These are phyloP conservation scores for Avena sativa DNA, from an alignment of 176 grass and related monocot species.

Conservation along the genomic window DNA sequence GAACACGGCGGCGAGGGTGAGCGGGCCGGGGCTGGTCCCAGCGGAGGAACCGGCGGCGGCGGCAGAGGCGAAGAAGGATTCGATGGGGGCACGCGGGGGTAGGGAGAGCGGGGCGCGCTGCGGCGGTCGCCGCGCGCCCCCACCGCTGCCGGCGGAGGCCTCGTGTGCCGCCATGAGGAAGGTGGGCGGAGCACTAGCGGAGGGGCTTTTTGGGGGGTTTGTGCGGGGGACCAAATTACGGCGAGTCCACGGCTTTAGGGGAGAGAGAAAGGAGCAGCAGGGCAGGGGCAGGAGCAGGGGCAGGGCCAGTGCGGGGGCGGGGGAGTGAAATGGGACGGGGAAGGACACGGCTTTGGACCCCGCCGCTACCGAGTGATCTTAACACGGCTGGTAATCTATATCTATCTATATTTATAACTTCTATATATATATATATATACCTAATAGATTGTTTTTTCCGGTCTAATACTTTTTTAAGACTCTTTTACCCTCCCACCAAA, in stretches of 20 bases:
- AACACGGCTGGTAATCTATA: too few relatives aligned
- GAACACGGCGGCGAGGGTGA: constrained; percentile 53
- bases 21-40: constrained; percentile 53
- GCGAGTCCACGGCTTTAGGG: constrained; percentile 20
- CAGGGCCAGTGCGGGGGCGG: too few relatives aligned
- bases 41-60: background rate
- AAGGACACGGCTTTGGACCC: too few relatives aligned
- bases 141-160: constrained; percentile 23
- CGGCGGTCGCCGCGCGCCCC: constrained; percentile 1
- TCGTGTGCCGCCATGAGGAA: constrained; percentile 47
- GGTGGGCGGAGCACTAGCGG: background rate
- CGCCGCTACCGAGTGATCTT: too few relatives aligned
- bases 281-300: too few relatives aligned
- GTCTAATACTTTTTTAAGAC: too few relatives aligned
- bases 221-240: background rate
- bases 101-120: constrained; percentile 47
- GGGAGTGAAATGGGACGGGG: too few relatives aligned
- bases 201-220: background rate
- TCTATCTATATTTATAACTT: too few relatives aligned
- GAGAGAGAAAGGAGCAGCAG: too few relatives aligned
- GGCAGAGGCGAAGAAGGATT: constrained; percentile 43
- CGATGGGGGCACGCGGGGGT: constrained; percentile 45
- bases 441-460: too few relatives aligned
- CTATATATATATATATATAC: too few relatives aligned
- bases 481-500: too few relatives aligned